phyloP scores from a whole-genome alignment of 148 eudicot genomes.

The Silene latifolia region DNA sequence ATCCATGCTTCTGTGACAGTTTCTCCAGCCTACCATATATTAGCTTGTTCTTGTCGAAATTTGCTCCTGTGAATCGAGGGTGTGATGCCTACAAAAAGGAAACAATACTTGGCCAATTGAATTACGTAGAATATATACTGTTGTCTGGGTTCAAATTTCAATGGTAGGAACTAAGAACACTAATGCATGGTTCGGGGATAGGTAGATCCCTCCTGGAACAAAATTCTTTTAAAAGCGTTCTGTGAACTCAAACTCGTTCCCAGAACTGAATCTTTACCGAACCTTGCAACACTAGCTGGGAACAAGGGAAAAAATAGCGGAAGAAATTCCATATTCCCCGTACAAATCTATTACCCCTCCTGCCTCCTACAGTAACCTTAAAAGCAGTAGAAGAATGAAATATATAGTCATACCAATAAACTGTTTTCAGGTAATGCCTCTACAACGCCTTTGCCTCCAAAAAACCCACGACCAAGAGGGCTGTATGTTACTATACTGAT shows the following conservation, averaged over 20 bases:
- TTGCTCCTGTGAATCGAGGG: conserved; percentile 59
- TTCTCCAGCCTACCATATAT: conserved; percentile 45
- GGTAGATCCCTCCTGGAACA: no score
- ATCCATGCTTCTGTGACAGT: conserved; percentile 55
- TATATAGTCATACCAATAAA: conserved; percentile 40
- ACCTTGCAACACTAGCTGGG: neutral
- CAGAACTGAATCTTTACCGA: no score
- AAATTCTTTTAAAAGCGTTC: no score
- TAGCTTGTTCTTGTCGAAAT: conserved; percentile 64
- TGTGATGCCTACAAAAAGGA: conserved; percentile 29
- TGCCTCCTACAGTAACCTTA: conserved; percentile 4
- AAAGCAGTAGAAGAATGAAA: neutral
- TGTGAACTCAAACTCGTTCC: neutral
- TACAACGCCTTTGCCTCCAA: conserved; percentile 66
- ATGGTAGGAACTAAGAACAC: neutral
- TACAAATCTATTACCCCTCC: neutral
- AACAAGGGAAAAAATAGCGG: neutral
- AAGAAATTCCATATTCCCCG: neutral
- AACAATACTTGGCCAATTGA: neutral
- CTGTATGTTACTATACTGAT: conserved; percentile 74
- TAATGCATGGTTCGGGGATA: neutral
- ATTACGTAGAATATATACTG: neutral
- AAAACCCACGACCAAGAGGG: conserved; percentile 74
- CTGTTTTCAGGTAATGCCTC: conserved; percentile 53
- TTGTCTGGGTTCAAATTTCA: neutral